These are phyloP conservation scores for Cordyceps cateniannulata DNA, from an alignment of 2,329 filamentous ascomycete genomes.

Conservation along the genomic window DNA sequence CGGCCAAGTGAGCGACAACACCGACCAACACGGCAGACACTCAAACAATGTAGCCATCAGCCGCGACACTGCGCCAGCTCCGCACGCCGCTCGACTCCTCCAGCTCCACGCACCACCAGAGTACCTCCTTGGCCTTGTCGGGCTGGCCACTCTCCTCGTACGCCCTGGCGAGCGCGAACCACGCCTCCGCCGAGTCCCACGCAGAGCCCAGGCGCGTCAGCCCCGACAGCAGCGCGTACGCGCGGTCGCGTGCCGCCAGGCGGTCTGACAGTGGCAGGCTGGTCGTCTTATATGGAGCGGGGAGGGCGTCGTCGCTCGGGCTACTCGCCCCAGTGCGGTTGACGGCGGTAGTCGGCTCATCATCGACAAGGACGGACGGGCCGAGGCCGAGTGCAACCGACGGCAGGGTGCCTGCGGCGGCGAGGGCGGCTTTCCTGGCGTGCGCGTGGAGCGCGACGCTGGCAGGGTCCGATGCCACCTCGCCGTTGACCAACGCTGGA, in stretches of 20 bases:
- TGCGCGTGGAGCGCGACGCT: constrained; percentile 13
- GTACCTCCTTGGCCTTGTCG: constrained; percentile 82
- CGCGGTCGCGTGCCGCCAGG: constrained; percentile 83
- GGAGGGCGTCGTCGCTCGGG: constrained; percentile 31
- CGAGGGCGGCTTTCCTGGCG: constrained; percentile 8
- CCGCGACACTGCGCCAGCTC: constrained; percentile 66
- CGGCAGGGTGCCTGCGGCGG: constrained; percentile 26
- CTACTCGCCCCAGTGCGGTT: constrained; percentile 16
- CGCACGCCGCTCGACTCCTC: constrained; percentile 79
- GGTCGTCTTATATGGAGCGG: constrained; percentile 48
- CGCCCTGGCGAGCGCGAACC: constrained; percentile 80
- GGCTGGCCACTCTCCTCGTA: constrained; percentile 81
- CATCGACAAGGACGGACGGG: constrained; percentile 16
- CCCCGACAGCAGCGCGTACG: constrained; percentile 73
- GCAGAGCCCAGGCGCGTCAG: constrained; percentile 79
- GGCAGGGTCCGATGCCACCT: constrained; percentile 14
- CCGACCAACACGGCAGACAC: not conserved
- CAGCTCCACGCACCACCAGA: constrained; percentile 97
- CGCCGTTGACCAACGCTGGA: constrained; percentile 31
- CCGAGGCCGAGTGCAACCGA: constrained; percentile 43
- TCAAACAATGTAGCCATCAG: constrained; percentile 55
- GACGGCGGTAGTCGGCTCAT: constrained; percentile 19
- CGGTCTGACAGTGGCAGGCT: constrained; percentile 70
- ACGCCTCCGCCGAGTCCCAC: constrained; percentile 91
- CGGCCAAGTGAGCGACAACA: too few relatives aligned